Conservation (phyloP, 2,329 filamentous ascomycete species). For the Colletotrichum sp. region DNA sequence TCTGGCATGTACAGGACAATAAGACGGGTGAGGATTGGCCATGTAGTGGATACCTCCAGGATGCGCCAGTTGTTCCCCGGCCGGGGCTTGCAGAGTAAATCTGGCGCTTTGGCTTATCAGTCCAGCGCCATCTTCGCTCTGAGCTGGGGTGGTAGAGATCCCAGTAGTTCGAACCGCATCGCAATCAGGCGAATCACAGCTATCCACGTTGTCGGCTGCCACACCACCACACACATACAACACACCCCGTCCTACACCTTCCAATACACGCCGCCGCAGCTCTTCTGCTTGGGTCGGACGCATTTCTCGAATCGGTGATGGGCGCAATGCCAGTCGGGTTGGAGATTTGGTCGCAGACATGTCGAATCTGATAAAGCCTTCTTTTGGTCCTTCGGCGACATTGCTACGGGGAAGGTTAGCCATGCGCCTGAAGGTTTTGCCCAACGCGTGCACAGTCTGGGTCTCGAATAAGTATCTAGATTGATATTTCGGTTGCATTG, state of each 20-base stretch:
- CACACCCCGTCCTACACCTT: neutral
- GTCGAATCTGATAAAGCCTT: neutral
- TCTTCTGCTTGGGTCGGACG: neutral
- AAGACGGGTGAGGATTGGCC: neutral
- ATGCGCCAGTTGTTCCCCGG: neutral
- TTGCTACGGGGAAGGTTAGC: neutral
- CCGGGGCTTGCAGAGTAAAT: slow-evolving; percentile 16
- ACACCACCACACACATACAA: slow-evolving; percentile 11
- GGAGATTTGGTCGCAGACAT: neutral
- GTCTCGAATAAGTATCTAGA: neutral
- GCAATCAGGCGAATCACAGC: slow-evolving; percentile 21
- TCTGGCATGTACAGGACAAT: neutral
- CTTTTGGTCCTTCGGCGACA: neutral
- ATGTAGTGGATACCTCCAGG: neutral
- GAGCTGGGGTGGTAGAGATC: neutral
- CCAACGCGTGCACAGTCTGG: neutral
- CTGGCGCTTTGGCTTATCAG: slow-evolving; percentile 22
- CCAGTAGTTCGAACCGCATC: slow-evolving; percentile 7
- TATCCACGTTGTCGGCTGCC: slow-evolving; percentile 22
- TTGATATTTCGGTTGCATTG: neutral
- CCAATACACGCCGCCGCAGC: neutral
- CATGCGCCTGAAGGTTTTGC: neutral
- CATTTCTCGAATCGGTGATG: neutral
- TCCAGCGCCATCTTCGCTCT: slow-evolving; percentile 13
- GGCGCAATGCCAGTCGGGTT: neutral